Conservation (phyloP, 495 filamentous ascomycete species). For the Staphylotrichum longicolle region DNA sequence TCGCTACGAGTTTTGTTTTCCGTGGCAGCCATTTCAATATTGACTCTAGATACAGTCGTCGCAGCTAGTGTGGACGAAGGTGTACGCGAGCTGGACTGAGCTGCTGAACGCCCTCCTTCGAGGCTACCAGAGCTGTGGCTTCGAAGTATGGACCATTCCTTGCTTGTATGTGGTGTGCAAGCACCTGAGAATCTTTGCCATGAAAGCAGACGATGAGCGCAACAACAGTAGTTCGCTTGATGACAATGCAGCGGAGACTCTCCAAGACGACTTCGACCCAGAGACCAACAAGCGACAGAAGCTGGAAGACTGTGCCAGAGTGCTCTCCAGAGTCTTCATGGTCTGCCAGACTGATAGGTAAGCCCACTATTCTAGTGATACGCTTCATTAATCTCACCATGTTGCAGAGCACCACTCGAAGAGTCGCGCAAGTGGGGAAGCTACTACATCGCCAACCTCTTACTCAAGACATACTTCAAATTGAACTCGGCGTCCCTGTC, state of each 20-base stretch:
- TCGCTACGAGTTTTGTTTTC: too few species aligned
- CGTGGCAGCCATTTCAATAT: neutral
- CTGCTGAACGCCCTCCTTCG: constrained; percentile 66
- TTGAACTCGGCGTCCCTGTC: constrained; percentile 83
- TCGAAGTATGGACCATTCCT: constrained; percentile 84
- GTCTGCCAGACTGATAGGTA: constrained; percentile 87
- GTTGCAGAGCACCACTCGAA: constrained; percentile 69
- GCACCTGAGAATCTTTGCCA: constrained; percentile 81
- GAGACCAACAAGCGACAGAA: constrained; percentile 71
- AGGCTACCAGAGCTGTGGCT: constrained; percentile 65
- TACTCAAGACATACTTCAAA: constrained; percentile 99
- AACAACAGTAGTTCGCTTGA: constrained; percentile 50
- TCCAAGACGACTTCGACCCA: constrained; percentile 74
- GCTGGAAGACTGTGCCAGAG: constrained; percentile 82
- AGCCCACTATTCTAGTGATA: constrained; percentile 25
- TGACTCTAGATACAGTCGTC: constrained; percentile 21
- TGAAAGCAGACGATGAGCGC: constrained; percentile 73
- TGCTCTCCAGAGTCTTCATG: constrained; percentile 85
- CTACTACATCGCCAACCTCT: constrained; percentile 85
- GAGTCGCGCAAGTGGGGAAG: constrained; percentile 96
- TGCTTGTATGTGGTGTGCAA: constrained; percentile 82
- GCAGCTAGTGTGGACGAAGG: constrained; percentile 63
- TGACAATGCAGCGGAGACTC: constrained; percentile 43
- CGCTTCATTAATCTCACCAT: constrained; percentile 14
- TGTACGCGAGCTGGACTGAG: constrained; percentile 85